Percentiles rank a stretch among this genome's conserved stretches.
These are phyloP conservation scores for Asterochloris erici DNA, from an alignment of 139 green algal genomes.

Conservation along the genomic window DNA sequence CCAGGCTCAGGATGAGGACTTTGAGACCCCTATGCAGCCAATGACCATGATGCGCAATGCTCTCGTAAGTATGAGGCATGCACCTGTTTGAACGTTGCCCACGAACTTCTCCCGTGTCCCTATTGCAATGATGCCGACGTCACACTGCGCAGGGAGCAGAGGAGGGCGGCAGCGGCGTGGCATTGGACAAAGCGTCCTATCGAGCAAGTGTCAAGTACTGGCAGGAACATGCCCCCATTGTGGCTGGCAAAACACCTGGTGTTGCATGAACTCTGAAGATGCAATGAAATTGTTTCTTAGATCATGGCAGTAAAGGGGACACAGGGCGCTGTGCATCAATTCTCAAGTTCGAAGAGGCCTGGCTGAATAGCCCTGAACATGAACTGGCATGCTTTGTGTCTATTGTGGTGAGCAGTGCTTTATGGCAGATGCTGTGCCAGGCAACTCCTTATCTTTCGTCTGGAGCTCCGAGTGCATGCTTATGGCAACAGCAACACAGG, in stretches of 20 bases:
- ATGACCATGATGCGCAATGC: constrained; percentile 97
- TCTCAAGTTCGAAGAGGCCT: not conserved
- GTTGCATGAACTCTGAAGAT: constrained; percentile 23
- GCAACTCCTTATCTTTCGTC: no score
- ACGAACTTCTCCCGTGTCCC: no score
- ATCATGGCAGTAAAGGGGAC: no score
- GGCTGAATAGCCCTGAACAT: not conserved
- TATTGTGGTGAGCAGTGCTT: not conserved
- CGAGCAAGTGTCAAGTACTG: constrained; percentile 75
- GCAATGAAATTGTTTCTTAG: not conserved
- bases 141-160: constrained; percentile 39
- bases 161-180: constrained; percentile 90
- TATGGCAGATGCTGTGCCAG: no score
- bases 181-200: constrained; percentile 74
- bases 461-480: no score
- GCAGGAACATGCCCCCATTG: constrained; percentile 73
- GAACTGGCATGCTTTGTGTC: not conserved
- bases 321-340: no score
- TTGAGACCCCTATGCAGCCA: constrained; percentile 90
- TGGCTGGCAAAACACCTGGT: constrained; percentile 32
- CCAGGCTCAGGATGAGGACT: constrained; percentile 77
- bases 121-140: no score
- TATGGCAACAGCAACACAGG: not conserved
- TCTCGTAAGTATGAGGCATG: constrained; percentile 44
- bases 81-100: no score